phyloP scores from a whole-genome alignment of 83 land plant genomes.

The Picea mariana region DNA sequence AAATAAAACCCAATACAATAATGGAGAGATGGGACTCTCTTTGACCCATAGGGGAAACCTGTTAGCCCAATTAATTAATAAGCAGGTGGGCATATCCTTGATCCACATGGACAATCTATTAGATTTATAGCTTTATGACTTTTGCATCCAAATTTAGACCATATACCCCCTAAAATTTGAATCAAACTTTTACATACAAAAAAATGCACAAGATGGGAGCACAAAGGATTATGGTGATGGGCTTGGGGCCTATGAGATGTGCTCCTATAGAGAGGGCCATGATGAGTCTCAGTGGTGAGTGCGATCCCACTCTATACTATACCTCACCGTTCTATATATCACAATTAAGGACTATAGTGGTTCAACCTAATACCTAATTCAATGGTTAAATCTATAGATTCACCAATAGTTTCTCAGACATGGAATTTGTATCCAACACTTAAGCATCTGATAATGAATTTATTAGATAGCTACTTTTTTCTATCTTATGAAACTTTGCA shows the following conservation, averaged over 20 bases:
- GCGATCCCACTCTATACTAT: constrained; percentile 33
- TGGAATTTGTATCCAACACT: constrained; percentile 38
- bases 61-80: no score
- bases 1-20: no score
- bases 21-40: no score
- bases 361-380: constrained; percentile 30
- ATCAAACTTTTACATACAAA: constrained; percentile 16
- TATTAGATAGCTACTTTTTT: neutral
- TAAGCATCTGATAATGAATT: constrained; percentile 29
- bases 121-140: no score
- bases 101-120: no score
- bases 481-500: no score
- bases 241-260: constrained; percentile 70
- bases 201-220: constrained; percentile 55
- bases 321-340: constrained; percentile 44
- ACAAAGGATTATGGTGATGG: constrained; percentile 54
- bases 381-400: constrained; percentile 28
- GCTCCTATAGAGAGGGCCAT: constrained; percentile 49
- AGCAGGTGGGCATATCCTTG: no score
- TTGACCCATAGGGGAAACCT: no score
- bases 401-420: constrained; percentile 31
- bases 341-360: constrained; percentile 32
- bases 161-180: no score
- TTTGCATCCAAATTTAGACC: no score
- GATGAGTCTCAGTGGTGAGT: constrained; percentile 35